phyloP scores from a whole-genome alignment of 129 eudicot species.

The Saposhnikovia divaricata region DNA sequence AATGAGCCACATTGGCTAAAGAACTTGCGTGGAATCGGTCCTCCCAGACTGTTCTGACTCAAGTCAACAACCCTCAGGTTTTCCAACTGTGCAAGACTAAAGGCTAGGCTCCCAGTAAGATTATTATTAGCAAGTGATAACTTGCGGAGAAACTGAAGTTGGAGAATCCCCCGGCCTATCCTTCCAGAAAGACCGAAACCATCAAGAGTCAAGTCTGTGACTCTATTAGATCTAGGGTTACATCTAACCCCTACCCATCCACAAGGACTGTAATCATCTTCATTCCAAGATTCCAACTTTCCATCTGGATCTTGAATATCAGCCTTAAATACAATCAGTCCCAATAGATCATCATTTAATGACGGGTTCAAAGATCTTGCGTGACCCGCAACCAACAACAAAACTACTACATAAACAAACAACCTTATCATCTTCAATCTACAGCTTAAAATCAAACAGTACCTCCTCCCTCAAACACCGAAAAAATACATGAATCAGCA shows the following conservation, averaged over 20 bases:
- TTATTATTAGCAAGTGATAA: slow-evolving; percentile 7
- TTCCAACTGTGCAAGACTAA: slow-evolving; percentile 6
- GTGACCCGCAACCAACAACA: background rate
- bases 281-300: slow-evolving; percentile 6
- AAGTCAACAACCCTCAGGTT: slow-evolving; percentile 9
- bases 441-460: background rate
- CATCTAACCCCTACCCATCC: slow-evolving; percentile 5
- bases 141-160: slow-evolving; percentile 12
- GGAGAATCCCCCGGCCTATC: slow-evolving; percentile 8
- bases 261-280: slow-evolving; percentile 9
- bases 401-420: background rate
- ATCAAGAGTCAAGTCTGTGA: slow-evolving; percentile 5
- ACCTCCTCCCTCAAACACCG: background rate
- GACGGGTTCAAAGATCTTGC: slow-evolving; percentile 7
- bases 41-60: slow-evolving; percentile 4
- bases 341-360: slow-evolving; percentile 7
- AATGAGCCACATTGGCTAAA: slow-evolving; percentile 2
- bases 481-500: background rate
- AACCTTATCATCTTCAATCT: slow-evolving; percentile 4
- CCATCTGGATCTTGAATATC: slow-evolving; percentile 13
- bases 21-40: slow-evolving; percentile 2
- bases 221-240: slow-evolving; percentile 14
- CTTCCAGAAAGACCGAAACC: slow-evolving; percentile 3
- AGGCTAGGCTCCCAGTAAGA: slow-evolving; percentile 4
- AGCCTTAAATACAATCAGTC: slow-evolving; percentile 13